phyloP scores from a whole-genome alignment of 2,329 filamentous ascomycete species.

The Aspergillus aculeatinus region DNA sequence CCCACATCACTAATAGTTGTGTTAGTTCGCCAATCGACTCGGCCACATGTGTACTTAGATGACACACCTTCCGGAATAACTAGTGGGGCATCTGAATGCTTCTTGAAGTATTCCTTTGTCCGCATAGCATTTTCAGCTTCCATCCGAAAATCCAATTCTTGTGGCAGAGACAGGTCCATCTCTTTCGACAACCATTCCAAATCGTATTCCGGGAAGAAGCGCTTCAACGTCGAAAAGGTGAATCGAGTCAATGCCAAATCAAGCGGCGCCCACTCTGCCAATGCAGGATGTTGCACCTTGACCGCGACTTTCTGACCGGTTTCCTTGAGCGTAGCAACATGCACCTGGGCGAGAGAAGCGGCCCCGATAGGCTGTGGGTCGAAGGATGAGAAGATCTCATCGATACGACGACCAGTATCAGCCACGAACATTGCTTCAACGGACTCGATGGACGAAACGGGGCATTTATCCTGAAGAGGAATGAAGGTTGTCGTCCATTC shows the following conservation, averaged over 20 bases:
- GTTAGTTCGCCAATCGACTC: constrained; percentile 10
- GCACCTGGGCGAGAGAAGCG: constrained; percentile 91
- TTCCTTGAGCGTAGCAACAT: constrained; percentile 78
- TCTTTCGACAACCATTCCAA: constrained; percentile 92
- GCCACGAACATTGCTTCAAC: constrained; percentile 81
- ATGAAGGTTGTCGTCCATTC: constrained; percentile 98
- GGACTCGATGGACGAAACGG: constrained; percentile 83
- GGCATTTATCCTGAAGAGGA: constrained; percentile 92
- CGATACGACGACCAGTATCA: constrained; percentile 77
- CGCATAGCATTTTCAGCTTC: constrained; percentile 82
- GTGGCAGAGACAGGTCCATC: constrained; percentile 85
- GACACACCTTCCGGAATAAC: constrained; percentile 69
- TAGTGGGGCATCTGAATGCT: constrained; percentile 72
- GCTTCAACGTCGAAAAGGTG: constrained; percentile 84
- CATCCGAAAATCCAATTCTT: constrained; percentile 84
- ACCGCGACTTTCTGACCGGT: constrained; percentile 87
- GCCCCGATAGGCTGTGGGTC: constrained; percentile 79
- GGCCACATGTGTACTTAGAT: neutral
- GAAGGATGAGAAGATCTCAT: constrained; percentile 85
- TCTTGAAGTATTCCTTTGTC: constrained; percentile 76
- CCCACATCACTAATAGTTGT: constrained; percentile 69
- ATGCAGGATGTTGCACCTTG: constrained; percentile 88
- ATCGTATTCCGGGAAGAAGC: constrained; percentile 96
- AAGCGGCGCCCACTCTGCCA: constrained; percentile 86
- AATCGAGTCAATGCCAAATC: constrained; percentile 84